phyloP scores from a whole-genome alignment of 192 early-diverging fungal genomes.

The Coemansia sp. region DNA sequence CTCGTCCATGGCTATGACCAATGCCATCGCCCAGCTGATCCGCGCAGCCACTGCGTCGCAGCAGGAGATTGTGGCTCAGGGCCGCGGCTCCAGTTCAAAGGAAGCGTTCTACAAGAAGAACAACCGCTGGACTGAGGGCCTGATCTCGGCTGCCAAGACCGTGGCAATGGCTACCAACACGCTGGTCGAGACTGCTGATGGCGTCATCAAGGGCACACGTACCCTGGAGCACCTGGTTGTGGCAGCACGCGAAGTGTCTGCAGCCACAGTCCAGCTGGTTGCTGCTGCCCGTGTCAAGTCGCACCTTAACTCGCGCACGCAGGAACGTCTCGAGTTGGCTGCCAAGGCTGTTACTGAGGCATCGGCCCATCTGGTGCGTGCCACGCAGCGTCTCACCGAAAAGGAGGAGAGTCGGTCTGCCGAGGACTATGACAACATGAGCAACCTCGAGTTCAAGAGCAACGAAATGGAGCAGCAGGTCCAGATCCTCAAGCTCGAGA shows the following conservation, averaged over 20 bases:
- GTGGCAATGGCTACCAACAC: constrained; percentile 91
- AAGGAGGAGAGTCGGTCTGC: constrained; percentile 57
- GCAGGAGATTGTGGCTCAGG: constrained; percentile 96
- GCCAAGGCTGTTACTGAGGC: constrained; percentile 93
- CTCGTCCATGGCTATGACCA: constrained; percentile 89
- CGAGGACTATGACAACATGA: constrained; percentile 73
- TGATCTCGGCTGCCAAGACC: constrained; percentile 94
- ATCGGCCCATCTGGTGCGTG: constrained; percentile 84
- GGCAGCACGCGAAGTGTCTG: constrained; percentile 95
- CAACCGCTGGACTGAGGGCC: constrained; percentile 99
- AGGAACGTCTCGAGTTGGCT: constrained; percentile 90
- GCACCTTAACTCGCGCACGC: constrained; percentile 86
- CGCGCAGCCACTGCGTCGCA: constrained; percentile 92
- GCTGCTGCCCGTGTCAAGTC: constrained; percentile 96
- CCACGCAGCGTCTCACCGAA: constrained; percentile 82
- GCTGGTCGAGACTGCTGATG: constrained; percentile 94
- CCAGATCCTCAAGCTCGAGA: constrained; percentile 92
- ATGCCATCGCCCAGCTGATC: constrained; percentile 92
- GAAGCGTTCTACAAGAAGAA: constrained; percentile 99
- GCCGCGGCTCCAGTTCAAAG: constrained; percentile 73
- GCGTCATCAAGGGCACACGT: constrained; percentile 86
- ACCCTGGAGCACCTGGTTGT: constrained; percentile 94
- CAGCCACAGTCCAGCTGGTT: constrained; percentile 94
- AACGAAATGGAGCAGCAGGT: constrained; percentile 99
- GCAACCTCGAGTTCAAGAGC: constrained; percentile 91